Evolutionary conservation across 2,329 filamentous ascomycete genomes (phyloP), one percentile per base, ranked within the genome.

Genomic region (Cytospora schulzeri): DNA sequence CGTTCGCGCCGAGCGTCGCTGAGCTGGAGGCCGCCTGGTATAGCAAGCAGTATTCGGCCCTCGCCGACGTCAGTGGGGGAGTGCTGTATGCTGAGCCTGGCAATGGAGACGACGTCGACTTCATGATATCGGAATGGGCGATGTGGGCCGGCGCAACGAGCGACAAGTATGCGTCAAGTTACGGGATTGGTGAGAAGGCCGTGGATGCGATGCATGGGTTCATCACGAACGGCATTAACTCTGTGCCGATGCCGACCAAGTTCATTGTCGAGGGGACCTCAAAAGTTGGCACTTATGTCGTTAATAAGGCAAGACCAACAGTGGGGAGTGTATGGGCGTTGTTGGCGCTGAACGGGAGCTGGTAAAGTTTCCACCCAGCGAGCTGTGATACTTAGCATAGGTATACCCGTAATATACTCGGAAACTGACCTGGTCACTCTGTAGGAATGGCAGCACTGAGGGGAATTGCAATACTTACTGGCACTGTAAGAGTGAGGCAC

Each of bases 311-410:
- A 22, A 31, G 63, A 28, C 38, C 50, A 35, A 65, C 63, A 12
- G 63, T 65, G 17, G 50, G 63, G 52, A 65, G 63, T 22, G 57
- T 65, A 4, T 65, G 63, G 63, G 26, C 63, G 41, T 35, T 60
- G 31, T 50, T 65, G 63, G 57, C 63, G 38, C n/a, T 61, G 52
- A 52, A 61, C 38, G 63, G 63, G 74, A 7, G 29, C 22, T 61
- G 59, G 59, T 61, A 35, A 70, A 41, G 15, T 41, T n/a, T 2
- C 15, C 38, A 41, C 17, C 38, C 17, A 9, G 38, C 15, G 17
- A 41, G 38, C 38, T 41, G 15, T n/a, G 17, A n/a, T 41, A 35
- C 38, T 19, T 41, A 41, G 38, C 17, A n/a, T n/a, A 17, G n/a
- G 38, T 2, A 6, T 19, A n/a, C 2, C 15, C 17, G 7, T 19